Base-by-base conservation (phyloP, 305 asterid species). In the Solanum hybrid region DNA sequence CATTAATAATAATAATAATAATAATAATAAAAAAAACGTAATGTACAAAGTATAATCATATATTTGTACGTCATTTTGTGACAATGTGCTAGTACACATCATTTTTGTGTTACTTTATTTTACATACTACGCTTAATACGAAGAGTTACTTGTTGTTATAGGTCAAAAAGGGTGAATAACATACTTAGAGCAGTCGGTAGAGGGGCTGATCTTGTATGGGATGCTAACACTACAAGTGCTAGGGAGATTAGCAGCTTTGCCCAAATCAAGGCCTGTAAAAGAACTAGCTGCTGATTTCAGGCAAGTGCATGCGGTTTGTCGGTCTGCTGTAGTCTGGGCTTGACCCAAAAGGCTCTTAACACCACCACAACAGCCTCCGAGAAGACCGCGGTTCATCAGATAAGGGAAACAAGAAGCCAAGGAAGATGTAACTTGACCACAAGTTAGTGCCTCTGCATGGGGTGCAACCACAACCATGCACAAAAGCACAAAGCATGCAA, bases 391-490 rank as follows among this genome's bases (percentile, higher is more conserved):
- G 7, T 14, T 3, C 40, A 3, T 20, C 0, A 89, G 9, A 79
- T 46, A 89, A n/a, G 61, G 40, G 2, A 89, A 11, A 79, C 90
- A 89, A 22, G 31, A 2, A 61, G 12, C 12, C 22, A 79, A 6
- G n/a, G 4, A 11, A 57, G 20, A 13, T 2, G 2, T 1, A 28
- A 89, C 67, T 6, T 82, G 71, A 86, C 51, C 87, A 57, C 89
- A 83, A 10, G 82, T 89, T 28, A 91, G 69, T 86, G 90, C 87
- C 33, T 89, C 64, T 33, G 89, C 90, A 46, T 87, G 74, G 86
- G 90, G 42, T 29, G 57, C 46, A 11, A 87, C 42, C 89, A 87
- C 79, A 7, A 88, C 22, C 89, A 81, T 87, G 71, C 89, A 67
- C 12, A 87, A 40, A 73, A 87, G 2, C 10, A 67, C 61, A 20